Conservation (phyloP, 768 basidiomycete species). For the Tricholoma matsutake region DNA sequence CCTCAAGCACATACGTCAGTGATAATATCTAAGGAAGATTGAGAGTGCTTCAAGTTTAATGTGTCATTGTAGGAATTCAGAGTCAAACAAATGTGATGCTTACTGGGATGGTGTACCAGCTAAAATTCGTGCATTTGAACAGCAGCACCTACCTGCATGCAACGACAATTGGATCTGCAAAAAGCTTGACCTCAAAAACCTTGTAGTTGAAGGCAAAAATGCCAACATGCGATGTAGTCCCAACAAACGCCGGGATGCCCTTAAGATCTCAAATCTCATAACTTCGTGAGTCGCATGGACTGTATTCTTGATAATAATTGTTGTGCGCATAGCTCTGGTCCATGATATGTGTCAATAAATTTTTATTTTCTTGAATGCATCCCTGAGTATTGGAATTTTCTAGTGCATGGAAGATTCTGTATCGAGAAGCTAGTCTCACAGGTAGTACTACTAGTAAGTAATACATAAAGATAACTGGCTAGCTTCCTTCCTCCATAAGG, state of each 20-base stretch:
- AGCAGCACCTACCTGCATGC: conserved; percentile 8
- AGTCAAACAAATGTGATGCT: not conserved
- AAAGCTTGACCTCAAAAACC: not conserved
- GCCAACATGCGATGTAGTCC: not conserved
- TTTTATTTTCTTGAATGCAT: not conserved
- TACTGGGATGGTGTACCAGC: conserved; percentile 19
- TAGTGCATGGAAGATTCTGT: not conserved
- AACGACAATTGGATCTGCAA: conserved; percentile 15
- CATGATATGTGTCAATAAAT: not conserved
- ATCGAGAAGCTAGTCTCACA: not conserved
- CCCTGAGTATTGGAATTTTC: not conserved
- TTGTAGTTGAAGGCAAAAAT: not conserved
- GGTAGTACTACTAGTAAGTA: not conserved
- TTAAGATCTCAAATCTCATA: not conserved
- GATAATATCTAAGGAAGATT: conserved; percentile 1
- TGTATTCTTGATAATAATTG: not conserved
- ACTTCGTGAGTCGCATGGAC: not conserved
- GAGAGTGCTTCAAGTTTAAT: not conserved
- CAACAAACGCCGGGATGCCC: not conserved
- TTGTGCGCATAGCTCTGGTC: not conserved
- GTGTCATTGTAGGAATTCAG: not conserved
- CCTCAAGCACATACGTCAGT: conserved; percentile 22
- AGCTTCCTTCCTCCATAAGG: too few relatives aligned
- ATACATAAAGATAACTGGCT: not conserved
- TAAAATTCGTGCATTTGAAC: conserved; percentile 6